phyloP scores from a whole-genome alignment of 306 rosid genomes.

The Vigna trinervia region DNA sequence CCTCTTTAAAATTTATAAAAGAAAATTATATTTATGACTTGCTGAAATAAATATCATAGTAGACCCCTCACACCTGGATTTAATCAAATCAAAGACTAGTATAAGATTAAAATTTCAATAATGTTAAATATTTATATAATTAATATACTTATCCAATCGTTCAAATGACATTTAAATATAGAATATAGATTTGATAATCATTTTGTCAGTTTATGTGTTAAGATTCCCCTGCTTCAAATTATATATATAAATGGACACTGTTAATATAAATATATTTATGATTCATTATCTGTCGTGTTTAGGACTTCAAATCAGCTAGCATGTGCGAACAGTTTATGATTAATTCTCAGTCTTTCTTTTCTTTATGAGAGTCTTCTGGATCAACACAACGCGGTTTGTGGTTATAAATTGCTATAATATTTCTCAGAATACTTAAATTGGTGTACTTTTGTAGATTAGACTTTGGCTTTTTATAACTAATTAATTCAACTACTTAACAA shows the following conservation, averaged over 20 bases:
- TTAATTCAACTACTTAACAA: background rate
- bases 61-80: too few relatives aligned
- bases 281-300: background rate
- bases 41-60: too few relatives aligned
- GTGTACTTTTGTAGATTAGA: background rate
- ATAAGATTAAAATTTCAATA: too few relatives aligned
- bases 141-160: too few relatives aligned
- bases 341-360: background rate
- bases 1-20: too few relatives aligned
- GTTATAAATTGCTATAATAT: background rate
- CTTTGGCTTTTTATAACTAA: background rate
- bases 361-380: background rate
- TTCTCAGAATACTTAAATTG: background rate
- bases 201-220: conserved; percentile 13
- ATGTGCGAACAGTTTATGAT: conserved; percentile 21
- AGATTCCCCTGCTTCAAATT: background rate
- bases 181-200: background rate
- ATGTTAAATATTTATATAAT: too few relatives aligned
- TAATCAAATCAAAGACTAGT: too few relatives aligned
- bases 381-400: conserved; percentile 40
- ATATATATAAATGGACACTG: background rate
- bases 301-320: conserved; percentile 2
- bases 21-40: too few relatives aligned
- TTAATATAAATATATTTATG: background rate
- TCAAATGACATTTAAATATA: too few relatives aligned